Base-by-base conservation (phyloP, 805 yeast genomes). In the Candida coquimbonensis region DNA sequence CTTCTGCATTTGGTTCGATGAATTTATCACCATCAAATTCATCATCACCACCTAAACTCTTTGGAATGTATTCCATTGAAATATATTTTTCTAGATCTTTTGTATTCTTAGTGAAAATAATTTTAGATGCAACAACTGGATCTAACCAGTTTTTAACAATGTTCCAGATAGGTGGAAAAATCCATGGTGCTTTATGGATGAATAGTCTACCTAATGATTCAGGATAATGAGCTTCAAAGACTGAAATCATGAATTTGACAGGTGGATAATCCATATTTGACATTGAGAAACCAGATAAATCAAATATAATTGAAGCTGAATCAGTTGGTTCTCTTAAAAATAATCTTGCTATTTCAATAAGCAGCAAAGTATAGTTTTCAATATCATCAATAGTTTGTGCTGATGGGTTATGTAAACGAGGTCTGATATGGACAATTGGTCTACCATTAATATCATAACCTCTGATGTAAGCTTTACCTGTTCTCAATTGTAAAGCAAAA, bases 101-200 rank as follows among this genome's bases (percentile, higher is more conserved):
- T 25, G 69, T 62, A 52, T 71, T 72, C 59, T 85, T 83, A 24
- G 96, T 86, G 67, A 91, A 93, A 38, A 78, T 77, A 56, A 93
- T 87, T 66, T 91, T 91, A 25, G 91, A 74, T 0, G 96, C 96
- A 45, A 91, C 97, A 24, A 87, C 96, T 3, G 98, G 98, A 62
- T 93, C 98, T 47, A 91, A 72, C 98, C 97, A 91, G 56, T 83
- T 81, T 64, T 87, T 88, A 56, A 93, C 49, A 38, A 91, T 78
- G 54, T 82, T 84, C 98, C 99, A 93, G 49, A 91, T 87, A 24
- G 96, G 91, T 43, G 86, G 80, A 69, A 93, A 93, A 45, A 93
- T 79, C 98, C 97, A 89, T 26, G 99, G 99, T 0, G 99, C 97
- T 56, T 86, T 85, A 68, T 88, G 96, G 49, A 93, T 84, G 53